phyloP scores from a whole-genome alignment of 2,329 filamentous ascomycete species.

The Alternaria brassicicola region DNA sequence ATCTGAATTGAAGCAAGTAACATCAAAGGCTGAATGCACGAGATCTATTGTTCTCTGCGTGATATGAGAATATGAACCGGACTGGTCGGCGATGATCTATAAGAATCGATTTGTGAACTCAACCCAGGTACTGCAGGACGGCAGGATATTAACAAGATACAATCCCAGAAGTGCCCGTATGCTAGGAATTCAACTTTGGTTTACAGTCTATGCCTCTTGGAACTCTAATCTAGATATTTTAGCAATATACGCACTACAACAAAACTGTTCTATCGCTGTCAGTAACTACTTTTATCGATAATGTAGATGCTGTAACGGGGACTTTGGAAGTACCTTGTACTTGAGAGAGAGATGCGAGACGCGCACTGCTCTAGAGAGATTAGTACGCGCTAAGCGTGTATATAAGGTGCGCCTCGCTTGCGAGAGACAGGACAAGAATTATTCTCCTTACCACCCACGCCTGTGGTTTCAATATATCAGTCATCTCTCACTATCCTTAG shows the following conservation, averaged over 20 bases:
- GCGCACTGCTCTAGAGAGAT: too few species aligned
- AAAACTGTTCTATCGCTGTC: neutral
- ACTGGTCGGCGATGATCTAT: neutral
- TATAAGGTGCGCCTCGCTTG: neutral
- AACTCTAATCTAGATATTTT: neutral
- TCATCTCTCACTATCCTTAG: too few species aligned
- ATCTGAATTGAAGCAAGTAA: neutral
- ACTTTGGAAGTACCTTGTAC: too few species aligned
- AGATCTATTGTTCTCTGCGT: neutral
- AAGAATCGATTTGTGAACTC: neutral
- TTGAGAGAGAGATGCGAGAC: too few species aligned
- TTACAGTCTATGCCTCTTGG: neutral
- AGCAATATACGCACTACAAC: neutral
- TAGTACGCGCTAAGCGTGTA: neutral
- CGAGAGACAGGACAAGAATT: neutral
- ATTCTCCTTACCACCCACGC: neutral
- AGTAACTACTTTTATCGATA: accelerated
- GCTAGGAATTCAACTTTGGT: neutral
- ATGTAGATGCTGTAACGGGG: neutral
- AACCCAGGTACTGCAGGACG: neutral
- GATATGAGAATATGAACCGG: neutral
- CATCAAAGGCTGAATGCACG: neutral
- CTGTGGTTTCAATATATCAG: too few species aligned
- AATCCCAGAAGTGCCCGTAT: neutral
- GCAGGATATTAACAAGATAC: neutral